Percentiles rank a stretch among this genome's conserved stretches.
Evolutionary conservation across 345 rosid genomes (phyloP).

Genomic region (Turnera subulata): DNA sequence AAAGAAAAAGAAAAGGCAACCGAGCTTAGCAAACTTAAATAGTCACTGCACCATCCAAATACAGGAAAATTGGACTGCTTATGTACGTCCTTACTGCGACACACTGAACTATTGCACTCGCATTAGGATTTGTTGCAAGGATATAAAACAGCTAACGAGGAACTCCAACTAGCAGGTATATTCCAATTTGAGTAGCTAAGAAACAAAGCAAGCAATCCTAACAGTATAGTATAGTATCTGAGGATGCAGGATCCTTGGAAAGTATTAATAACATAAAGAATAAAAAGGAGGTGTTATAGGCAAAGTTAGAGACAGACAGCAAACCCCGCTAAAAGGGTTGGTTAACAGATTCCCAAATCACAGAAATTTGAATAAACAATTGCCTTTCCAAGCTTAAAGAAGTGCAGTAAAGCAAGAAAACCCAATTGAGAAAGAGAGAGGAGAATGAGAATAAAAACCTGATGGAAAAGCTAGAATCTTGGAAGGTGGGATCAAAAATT

Average conservation of each 20-base stretch:
- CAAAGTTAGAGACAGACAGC: not conserved
- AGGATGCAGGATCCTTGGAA: slow-evolving; percentile 19
- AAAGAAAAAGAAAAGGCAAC: not conserved
- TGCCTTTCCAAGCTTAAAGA: not conserved
- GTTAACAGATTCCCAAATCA: not conserved
- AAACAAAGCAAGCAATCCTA: slow-evolving; percentile 16
- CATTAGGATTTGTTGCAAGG: not conserved
- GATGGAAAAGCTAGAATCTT: slow-evolving; percentile 7
- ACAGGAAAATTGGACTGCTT: not conserved
- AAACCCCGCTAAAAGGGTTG: not conserved
- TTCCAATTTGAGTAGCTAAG: slow-evolving; percentile 4
- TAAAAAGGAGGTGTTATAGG: not conserved
- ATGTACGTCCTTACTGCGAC: too few species aligned
- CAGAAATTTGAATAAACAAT: not conserved
- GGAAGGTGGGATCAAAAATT: slow-evolving; percentile 19
- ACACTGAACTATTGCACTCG: not conserved
- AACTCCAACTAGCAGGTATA: slow-evolving; percentile 2
- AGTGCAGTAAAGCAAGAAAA: slow-evolving; percentile 7
- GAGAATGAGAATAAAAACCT: slow-evolving; percentile 21
- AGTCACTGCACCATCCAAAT: not conserved
- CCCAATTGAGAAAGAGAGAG: slow-evolving; percentile 13
- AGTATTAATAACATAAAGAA: slow-evolving; percentile 5
- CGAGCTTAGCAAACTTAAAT: not conserved
- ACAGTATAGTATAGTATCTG: slow-evolving; percentile 15
- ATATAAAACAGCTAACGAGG: slow-evolving; percentile 2